phyloP scores from a whole-genome alignment of 73 alveolate species.

The Uronychia setigera region DNA sequence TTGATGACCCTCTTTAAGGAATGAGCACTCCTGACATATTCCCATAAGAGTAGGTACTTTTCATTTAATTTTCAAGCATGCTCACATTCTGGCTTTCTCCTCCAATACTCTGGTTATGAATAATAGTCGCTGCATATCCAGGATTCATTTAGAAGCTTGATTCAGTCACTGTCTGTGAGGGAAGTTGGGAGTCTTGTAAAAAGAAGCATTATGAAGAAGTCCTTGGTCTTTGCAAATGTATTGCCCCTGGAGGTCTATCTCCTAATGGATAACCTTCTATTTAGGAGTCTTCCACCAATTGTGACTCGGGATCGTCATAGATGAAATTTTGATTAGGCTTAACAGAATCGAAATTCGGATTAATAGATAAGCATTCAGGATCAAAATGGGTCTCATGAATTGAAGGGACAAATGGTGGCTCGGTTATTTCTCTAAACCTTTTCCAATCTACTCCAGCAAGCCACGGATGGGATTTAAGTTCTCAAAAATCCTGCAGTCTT shows the following conservation, averaged over 20 bases:
- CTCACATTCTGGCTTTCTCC: too few species aligned
- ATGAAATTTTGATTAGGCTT: too few species aligned
- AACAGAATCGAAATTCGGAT: too few species aligned
- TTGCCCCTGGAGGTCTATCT: background rate
- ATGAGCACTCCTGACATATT: too few species aligned
- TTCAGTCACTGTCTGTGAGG: constrained; percentile 40
- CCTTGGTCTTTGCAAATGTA: constrained; percentile 19
- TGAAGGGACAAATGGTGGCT: constrained; percentile 38
- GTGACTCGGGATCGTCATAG: constrained; percentile 31
- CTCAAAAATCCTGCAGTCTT: constrained; percentile 38
- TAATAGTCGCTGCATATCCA: too few species aligned
- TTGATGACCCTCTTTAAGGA: too few species aligned
- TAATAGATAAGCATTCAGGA: constrained; percentile 46
- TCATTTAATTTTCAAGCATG: too few species aligned
- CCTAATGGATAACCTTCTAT: background rate
- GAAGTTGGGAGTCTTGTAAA: constrained; percentile 25
- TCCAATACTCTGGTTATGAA: too few species aligned
- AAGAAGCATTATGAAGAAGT: constrained; percentile 23
- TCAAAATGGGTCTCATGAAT: constrained; percentile 42
- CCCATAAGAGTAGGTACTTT: too few species aligned
- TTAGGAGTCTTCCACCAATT: constrained; percentile 16
- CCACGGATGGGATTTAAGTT: constrained; percentile 44
- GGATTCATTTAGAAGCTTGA: constrained; percentile 11
- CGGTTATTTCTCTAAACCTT: background rate
- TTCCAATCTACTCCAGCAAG: constrained; percentile 30